Evolutionary conservation across 1,284 basidiomycete species (phyloP).

Genomic region (Thecaphora thlaspeos): DNA sequence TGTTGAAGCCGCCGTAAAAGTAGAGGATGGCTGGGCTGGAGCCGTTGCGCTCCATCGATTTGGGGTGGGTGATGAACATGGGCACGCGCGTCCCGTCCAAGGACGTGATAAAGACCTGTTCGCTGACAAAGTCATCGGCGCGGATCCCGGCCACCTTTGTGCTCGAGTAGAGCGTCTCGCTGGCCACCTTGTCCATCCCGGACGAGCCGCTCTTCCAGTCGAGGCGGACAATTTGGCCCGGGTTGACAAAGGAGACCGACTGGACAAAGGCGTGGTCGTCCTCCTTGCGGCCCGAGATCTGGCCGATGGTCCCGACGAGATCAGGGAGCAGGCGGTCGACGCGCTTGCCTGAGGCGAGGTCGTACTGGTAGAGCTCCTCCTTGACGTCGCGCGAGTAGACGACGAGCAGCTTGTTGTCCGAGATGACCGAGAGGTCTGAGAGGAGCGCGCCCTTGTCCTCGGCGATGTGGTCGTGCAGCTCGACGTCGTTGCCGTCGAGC

Average conservation of each 20-base stretch:
- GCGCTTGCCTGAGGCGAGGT: slow-evolving; percentile 64
- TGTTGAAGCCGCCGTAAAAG: slow-evolving; percentile 64
- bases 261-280: slow-evolving; percentile 71
- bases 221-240: slow-evolving; percentile 64
- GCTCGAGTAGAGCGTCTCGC: slow-evolving; percentile 63
- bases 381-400: slow-evolving; percentile 77
- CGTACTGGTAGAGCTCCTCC: slow-evolving; percentile 76
- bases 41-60: slow-evolving; percentile 71
- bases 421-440: slow-evolving; percentile 63
- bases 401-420: slow-evolving; percentile 66
- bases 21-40: slow-evolving; percentile 77
- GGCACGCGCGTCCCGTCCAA: slow-evolving; percentile 80
- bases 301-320: slow-evolving; percentile 69
- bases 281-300: slow-evolving; percentile 64
- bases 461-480: slow-evolving; percentile 68
- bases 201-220: slow-evolving; percentile 51
- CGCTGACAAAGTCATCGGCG: slow-evolving; percentile 70
- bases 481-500: slow-evolving; percentile 31
- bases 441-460: slow-evolving; percentile 70
- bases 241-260: slow-evolving; percentile 72
- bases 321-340: slow-evolving; percentile 67
- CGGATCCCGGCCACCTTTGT: slow-evolving; percentile 69
- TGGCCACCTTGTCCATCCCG: slow-evolving; percentile 12
- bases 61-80: slow-evolving; percentile 81
- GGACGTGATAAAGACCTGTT: slow-evolving; percentile 66